A percentile compares a stretch with the other conserved stretches of the same genome.
Conservation (phyloP, 108 stramenopile species). For the Thalassiosira profunda region DNA sequence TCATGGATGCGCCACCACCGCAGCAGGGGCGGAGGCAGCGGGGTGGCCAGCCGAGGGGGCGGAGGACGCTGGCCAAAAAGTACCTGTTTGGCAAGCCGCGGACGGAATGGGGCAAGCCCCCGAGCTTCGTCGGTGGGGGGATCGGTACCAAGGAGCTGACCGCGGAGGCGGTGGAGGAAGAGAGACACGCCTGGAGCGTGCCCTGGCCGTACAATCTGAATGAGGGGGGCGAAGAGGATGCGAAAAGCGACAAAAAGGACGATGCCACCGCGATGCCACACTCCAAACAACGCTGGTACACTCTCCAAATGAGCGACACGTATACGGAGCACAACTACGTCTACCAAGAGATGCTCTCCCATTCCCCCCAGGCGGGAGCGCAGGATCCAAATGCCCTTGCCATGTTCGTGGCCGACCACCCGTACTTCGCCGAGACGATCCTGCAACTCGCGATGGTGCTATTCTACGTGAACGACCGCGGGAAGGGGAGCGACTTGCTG, state of each 20-base stretch:
- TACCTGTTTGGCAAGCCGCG: constrained; percentile 70
- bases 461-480: constrained; percentile 72
- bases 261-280: background rate
- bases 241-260: background rate
- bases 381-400: constrained; percentile 77
- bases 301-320: constrained; percentile 66
- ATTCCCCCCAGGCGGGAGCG: background rate
- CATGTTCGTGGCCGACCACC: constrained; percentile 82
- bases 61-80: constrained; percentile 33
- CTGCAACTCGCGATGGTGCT: constrained; percentile 72
- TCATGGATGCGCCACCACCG: background rate
- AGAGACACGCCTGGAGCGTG: constrained; percentile 8
- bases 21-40: constrained; percentile 16
- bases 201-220: constrained; percentile 75
- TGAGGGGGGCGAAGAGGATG: constrained; percentile 6
- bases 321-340: constrained; percentile 48
- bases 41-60: constrained; percentile 8
- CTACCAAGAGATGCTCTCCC: constrained; percentile 33
- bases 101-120: constrained; percentile 67
- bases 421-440: constrained; percentile 68
- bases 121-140: constrained; percentile 78
- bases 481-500: constrained; percentile 62
- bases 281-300: constrained; percentile 63
- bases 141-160: constrained; percentile 68
- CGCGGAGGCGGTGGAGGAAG: background rate